phyloP scores from a whole-genome alignment of 305 asterid genomes.

The Coffea humblotiana region DNA sequence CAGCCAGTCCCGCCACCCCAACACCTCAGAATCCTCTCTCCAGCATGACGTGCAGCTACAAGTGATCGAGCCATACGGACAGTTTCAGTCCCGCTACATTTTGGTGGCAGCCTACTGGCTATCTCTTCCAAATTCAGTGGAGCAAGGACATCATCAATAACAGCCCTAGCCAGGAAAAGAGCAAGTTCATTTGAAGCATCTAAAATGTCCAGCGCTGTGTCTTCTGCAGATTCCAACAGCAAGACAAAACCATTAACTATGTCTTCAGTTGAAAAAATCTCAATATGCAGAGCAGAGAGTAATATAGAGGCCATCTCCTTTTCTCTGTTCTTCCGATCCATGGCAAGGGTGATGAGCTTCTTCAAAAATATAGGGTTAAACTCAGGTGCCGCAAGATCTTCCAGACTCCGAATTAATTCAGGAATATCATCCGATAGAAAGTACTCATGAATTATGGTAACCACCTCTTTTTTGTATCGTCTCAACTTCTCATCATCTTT shows the following conservation, averaged over 20 bases:
- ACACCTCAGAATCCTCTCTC: constrained; percentile 96
- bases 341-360: constrained; percentile 78
- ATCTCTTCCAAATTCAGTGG: constrained; percentile 88
- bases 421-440: constrained; percentile 89
- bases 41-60: constrained; percentile 92
- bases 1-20: constrained; percentile 99
- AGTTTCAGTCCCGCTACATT: constrained; percentile 81
- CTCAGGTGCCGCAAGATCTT: constrained; percentile 69
- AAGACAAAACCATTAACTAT: constrained; percentile 78
- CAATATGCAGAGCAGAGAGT: constrained; percentile 85
- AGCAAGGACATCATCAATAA: constrained; percentile 84
- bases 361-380: constrained; percentile 78
- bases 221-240: constrained; percentile 91
- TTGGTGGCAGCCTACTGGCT: constrained; percentile 51
- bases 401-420: constrained; percentile 76
- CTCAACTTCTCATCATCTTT: constrained; percentile 44
- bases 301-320: constrained; percentile 96
- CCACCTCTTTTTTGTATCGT: constrained; percentile 64
- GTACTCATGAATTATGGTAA: constrained; percentile 71
- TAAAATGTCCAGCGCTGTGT: constrained; percentile 84
- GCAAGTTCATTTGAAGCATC: constrained; percentile 93
- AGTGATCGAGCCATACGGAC: constrained; percentile 71
- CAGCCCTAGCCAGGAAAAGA: constrained; percentile 83
- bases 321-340: constrained; percentile 92
- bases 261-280: constrained; percentile 82